Base-by-base conservation (phyloP, 306 rosid species). In the Fagus crenata region DNA sequence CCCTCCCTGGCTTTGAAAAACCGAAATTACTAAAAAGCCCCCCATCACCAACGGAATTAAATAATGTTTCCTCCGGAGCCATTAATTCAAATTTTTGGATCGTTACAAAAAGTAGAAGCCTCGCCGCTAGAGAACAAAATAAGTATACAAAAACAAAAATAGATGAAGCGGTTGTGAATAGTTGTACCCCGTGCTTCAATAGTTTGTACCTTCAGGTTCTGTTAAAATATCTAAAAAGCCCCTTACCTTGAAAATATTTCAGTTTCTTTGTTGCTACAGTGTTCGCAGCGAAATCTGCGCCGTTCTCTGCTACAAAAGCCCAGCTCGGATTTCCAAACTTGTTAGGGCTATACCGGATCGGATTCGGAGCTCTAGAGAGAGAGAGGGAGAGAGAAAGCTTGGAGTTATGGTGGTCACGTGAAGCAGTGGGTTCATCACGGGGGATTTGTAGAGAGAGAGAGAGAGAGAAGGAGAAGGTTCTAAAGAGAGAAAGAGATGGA, bases 21-120 rank as follows among this genome's bases (percentile, higher is more conserved):
- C n/a, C 0, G 3, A 78, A 83, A 59, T 75, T 68, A 83, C 91
- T 4, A 0, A 72, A 32, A 41, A 64, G 15, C 71, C 87, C 71
- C 22, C 28, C 28, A 22, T 13, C 4, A 28, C 51, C 4, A 3
- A 46, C 7, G 4, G 0, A 32, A 4, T 49, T 6, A 22, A n/a
- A 49, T 59, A 41, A 51, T 77, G 6, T 53, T 37, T 40, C 32
- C 0, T 54, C 33, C 41, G 8, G 65, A 35, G 53, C 68, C 70
- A 12, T 73, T 75, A 28, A 72, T 84, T 84, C 84, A 82, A 87
- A 9, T 9, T 42, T 71, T 69, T 49, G 46, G 67, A 59, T 65
- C 67, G 73, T 56, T 67, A 4, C 59, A n/a, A 56, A 43, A 60
- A 46, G 51, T 46, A 46, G 14, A 46, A 46, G 13, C 58, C 55